Conservation (phyloP, 2,329 filamentous ascomycete species). For the Phialocephala subalpina region DNA sequence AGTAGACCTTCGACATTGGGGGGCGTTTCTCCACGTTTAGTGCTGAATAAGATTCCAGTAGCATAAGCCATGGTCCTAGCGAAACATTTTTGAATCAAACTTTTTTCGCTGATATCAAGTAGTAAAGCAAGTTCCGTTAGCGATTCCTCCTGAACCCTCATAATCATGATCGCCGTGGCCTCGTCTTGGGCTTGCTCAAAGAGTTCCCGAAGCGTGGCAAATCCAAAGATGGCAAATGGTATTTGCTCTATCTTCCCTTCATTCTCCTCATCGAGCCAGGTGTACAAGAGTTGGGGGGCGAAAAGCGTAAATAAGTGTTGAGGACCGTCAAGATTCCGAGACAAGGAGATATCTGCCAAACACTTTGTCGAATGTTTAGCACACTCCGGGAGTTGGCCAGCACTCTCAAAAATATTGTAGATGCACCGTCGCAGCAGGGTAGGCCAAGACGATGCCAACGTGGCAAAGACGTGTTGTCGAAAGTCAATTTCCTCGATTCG, state of each 20-base stretch:
- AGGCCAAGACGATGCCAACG: conserved; percentile 83
- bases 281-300: conserved; percentile 87
- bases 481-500: conserved; percentile 86
- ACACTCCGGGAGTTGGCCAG: conserved; percentile 73
- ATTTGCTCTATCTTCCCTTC: conserved; percentile 72
- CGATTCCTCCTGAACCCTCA: conserved; percentile 76
- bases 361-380: conserved; percentile 77
- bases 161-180: conserved; percentile 79
- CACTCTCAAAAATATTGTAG: conserved; percentile 93
- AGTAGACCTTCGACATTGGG: conserved; percentile 70
- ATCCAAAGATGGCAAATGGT: conserved; percentile 87
- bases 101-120: conserved; percentile 60
- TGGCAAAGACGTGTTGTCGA: conserved; percentile 77
- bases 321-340: conserved; percentile 70
- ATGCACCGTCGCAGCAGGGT: conserved; percentile 86
- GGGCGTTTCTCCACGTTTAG: conserved; percentile 52
- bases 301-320: conserved; percentile 83
- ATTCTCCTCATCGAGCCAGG: conserved; percentile 79
- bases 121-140: conserved; percentile 65
- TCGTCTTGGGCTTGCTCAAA: conserved; percentile 78
- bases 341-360: conserved; percentile 69
- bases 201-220: conserved; percentile 72
- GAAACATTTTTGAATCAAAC: conserved; percentile 74
- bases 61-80: conserved; percentile 84
- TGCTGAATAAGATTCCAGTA: conserved; percentile 75